Evolutionary conservation across 208 protist genomes (phyloP).

Genomic region (Phytomonas sp.): DNA sequence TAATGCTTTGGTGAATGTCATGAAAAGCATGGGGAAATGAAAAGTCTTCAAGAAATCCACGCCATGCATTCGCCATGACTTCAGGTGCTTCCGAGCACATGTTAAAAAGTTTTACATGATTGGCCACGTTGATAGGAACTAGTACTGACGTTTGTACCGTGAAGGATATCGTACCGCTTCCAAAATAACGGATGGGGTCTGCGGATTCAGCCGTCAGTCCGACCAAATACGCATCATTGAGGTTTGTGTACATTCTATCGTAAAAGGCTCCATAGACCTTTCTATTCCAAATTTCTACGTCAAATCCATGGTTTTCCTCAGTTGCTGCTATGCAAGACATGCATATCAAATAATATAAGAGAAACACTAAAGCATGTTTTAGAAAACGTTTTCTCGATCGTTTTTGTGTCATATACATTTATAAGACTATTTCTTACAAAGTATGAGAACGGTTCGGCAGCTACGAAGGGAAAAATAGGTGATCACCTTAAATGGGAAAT

Average conservation of each 20-base stretch:
- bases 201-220: neutral
- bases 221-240: neutral
- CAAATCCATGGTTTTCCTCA: neutral
- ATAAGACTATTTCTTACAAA: neutral
- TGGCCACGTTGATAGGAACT: neutral
- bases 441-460: neutral
- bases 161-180: neutral
- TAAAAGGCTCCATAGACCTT: neutral
- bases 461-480: neutral
- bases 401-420: neutral
- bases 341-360: neutral
- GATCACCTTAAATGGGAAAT: neutral
- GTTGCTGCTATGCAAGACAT: neutral
- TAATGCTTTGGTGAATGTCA: neutral
- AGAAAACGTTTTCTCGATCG: neutral
- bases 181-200: neutral
- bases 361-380: neutral
- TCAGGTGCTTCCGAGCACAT: neutral
- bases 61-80: neutral
- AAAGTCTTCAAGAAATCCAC: neutral
- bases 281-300: conserved; percentile 1
- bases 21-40: neutral
- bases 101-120: neutral
- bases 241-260: neutral
- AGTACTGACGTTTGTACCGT: neutral